Evolutionary conservation across 306 rosid genomes (phyloP).

Genomic region (Trifolium pratense): DNA sequence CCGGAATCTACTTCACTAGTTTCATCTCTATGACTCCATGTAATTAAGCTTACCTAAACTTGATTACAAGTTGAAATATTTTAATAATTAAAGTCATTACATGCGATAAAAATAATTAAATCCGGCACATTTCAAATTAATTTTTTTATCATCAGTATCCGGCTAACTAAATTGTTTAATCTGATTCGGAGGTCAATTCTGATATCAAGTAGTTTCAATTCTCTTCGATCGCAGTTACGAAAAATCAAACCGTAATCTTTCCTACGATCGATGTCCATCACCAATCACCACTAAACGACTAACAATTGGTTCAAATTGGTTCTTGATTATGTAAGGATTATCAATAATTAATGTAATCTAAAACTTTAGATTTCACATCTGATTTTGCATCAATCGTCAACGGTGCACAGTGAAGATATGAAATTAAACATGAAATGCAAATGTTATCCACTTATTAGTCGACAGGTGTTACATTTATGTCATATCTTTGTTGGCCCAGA

Average conservation of each 20-base stretch:
- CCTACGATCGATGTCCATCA: no score
- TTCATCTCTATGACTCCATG: constrained; percentile 23
- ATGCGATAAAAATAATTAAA: constrained; percentile 14
- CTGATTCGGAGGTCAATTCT: no score
- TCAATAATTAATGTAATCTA: background rate
- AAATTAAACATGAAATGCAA: constrained; percentile 1
- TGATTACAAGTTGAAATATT: constrained; percentile 18
- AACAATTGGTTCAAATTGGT: no score
- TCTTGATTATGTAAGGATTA: background rate
- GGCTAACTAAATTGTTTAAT: no score
- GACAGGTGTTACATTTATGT: constrained; percentile 20
- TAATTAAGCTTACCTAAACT: constrained; percentile 42
- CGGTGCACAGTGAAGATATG: constrained; percentile 8
- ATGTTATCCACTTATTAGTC: constrained; percentile 4
- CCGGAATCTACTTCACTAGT: constrained; percentile 34
- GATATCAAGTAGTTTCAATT: no score
- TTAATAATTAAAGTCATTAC: constrained; percentile 26
- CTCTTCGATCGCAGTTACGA: no score
- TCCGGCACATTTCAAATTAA: constrained; percentile 17
- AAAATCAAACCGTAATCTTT: no score
- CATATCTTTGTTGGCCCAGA: constrained; percentile 42
- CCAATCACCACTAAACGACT: no score
- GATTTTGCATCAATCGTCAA: constrained; percentile 23
- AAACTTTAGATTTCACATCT: constrained; percentile 19
- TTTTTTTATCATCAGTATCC: no score